Evolutionary conservation across 768 basidiomycete genomes (phyloP).

Genomic region (Russula olivacea): DNA sequence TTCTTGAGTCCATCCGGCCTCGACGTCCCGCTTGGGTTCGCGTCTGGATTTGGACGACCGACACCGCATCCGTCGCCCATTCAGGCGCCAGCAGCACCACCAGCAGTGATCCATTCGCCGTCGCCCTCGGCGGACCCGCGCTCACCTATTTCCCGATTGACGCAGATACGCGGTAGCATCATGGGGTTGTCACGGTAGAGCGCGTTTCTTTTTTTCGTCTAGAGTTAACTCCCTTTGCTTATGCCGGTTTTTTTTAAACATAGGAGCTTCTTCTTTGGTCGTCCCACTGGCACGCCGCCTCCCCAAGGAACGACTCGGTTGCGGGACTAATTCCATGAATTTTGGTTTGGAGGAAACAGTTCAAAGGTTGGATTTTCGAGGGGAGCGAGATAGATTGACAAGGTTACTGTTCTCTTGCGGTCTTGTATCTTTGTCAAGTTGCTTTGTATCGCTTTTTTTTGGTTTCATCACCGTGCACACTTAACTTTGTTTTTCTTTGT

Average conservation of each 20-base stretch:
- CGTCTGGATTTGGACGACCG: not conserved
- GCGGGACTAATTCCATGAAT: not conserved
- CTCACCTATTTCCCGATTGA: constrained; percentile 1
- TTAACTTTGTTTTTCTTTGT: too few species aligned
- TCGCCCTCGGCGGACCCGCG: constrained; percentile 11
- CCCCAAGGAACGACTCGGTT: not conserved
- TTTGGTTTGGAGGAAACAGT: too few species aligned
- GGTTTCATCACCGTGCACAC: too few species aligned
- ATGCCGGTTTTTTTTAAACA: not conserved
- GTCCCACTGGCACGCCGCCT: constrained; percentile 4
- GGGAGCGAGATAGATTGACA: too few species aligned
- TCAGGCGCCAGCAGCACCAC: not conserved
- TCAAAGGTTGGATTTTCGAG: too few species aligned
- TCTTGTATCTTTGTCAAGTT: too few species aligned
- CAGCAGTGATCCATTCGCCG: not conserved
- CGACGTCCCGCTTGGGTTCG: not conserved
- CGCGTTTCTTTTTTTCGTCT: not conserved
- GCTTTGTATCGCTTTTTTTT: too few species aligned
- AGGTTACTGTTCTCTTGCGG: too few species aligned
- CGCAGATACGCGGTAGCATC: constrained; percentile 2
- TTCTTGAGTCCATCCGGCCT: not conserved
- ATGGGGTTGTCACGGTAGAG: constrained; percentile 4
- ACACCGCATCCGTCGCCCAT: not conserved
- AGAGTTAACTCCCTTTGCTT: not conserved
- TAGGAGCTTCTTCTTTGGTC: constrained; percentile 5